Evolutionary conservation across 164 flowering plant genomes (phyloP), one percentile per base, ranked within the genome.

Genomic region (Warburgia ugandensis): DNA sequence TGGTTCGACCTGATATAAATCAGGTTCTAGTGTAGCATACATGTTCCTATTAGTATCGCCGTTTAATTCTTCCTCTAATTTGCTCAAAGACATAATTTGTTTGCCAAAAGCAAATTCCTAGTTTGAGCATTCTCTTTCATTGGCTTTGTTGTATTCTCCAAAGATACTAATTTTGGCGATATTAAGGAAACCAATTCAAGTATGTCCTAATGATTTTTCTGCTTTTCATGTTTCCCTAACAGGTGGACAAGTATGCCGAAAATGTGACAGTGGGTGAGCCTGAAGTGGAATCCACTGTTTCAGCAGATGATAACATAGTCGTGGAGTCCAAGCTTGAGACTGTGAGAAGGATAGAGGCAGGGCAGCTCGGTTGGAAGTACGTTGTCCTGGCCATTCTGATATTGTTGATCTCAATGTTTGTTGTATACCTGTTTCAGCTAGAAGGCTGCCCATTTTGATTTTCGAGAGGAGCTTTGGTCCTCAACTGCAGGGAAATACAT

Each of bases 331-430:
- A 68, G 45, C 36, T 53, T 4, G 77, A 64, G 31, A 59, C 72
- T 1, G 78, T 71, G 49, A 74, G 89, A 65, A 72, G 73, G 45
- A 68, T 84, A 37, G 91, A 79, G 58, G 79, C 81, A 11, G 64
- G 77, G 55, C 59, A 57, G 55, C 76, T 82, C 32, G 73, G 44
- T 36, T 52, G 21, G 1, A 86, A 80, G 70, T 69, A 73, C 49
- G 28, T 81, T 21, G 32, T 74, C 17, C 5, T 66, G 35, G 78
- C 78, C 33, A 12, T 68, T 52, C 35, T 79, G 25, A 30, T 77
- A 26, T 6, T 70, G 19, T n/a, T 74, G 40, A 45, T 80, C 48
- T 68, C 90, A 21, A 55, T 50, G 17, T 12, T 58, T 39, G 74
- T 57, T 17, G 64, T 57, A 26, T 70, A 70, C 55, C 32, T 66